These are phyloP conservation scores for Colletotrichum plurivorum DNA, from an alignment of 2,329 filamentous ascomycete genomes.

Conservation along the genomic window DNA sequence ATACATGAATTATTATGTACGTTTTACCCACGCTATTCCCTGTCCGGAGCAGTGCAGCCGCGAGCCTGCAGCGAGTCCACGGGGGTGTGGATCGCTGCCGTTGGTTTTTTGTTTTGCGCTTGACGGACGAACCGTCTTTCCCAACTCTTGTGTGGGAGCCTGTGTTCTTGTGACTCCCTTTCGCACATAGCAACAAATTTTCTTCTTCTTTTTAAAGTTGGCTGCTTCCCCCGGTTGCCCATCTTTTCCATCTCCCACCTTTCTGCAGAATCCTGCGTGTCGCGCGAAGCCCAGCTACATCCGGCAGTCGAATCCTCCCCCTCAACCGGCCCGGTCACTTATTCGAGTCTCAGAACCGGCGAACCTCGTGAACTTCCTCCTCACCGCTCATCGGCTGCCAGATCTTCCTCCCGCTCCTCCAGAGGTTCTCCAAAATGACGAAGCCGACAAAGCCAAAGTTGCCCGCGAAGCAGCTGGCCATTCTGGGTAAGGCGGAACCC, in stretches of 20 bases:
- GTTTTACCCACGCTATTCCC: slow-evolving; percentile 34
- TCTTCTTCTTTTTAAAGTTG: slow-evolving; percentile 26
- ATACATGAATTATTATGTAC: slow-evolving; percentile 15
- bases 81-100: slow-evolving; percentile 32
- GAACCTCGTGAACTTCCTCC: slow-evolving; percentile 3
- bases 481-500: slow-evolving; percentile 74
- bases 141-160: neutral
- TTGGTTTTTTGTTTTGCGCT: slow-evolving; percentile 30
- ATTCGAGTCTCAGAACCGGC: neutral
- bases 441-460: slow-evolving; percentile 68
- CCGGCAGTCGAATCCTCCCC: neutral
- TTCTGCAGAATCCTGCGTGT: neutral
- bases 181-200: slow-evolving; percentile 19
- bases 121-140: slow-evolving; percentile 31
- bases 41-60: slow-evolving; percentile 36
- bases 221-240: neutral
- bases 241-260: neutral
- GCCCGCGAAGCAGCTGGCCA: slow-evolving; percentile 82
- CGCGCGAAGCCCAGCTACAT: neutral
- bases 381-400: neutral
- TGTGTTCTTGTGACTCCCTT: slow-evolving; percentile 36
- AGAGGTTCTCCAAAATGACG: slow-evolving; percentile 39
- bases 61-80: slow-evolving; percentile 30
- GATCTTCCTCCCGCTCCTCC: neutral
- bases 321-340: neutral